Evolutionary conservation across 805 yeast genomes (phyloP).

Genomic region (Spathaspora boniae): DNA sequence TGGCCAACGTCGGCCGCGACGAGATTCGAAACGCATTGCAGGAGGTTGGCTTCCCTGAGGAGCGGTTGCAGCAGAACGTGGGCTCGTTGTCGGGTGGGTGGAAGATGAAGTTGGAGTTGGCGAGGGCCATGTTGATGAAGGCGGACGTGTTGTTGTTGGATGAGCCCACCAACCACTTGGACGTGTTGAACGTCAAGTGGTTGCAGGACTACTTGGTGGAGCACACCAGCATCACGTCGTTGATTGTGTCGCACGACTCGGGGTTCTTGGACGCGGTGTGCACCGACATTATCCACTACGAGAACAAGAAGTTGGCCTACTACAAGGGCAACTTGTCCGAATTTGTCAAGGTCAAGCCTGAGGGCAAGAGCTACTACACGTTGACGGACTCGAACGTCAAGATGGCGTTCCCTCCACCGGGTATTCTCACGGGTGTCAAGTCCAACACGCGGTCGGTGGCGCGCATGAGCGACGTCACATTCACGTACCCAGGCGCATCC

Average conservation of each 20-base stretch:
- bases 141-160: slow-evolving; percentile 93
- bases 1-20: slow-evolving; percentile 56
- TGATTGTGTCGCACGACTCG: slow-evolving; percentile 97
- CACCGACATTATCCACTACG: slow-evolving; percentile 95
- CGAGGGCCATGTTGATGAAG: slow-evolving; percentile 97
- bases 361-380: slow-evolving; percentile 93
- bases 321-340: slow-evolving; percentile 94
- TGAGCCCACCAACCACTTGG: slow-evolving; percentile 98
- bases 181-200: slow-evolving; percentile 92
- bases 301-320: slow-evolving; percentile 88
- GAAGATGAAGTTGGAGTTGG: slow-evolving; percentile 98
- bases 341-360: slow-evolving; percentile 89
- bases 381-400: slow-evolving; percentile 88
- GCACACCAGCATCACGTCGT: slow-evolving; percentile 84
- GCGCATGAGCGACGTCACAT: slow-evolving; percentile 78
- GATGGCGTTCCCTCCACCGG: slow-evolving; percentile 99
- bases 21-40: slow-evolving; percentile 75
- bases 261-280: slow-evolving; percentile 94
- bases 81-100: slow-evolving; percentile 98
- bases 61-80: slow-evolving; percentile 83
- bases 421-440: slow-evolving; percentile 94
- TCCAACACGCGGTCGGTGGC: slow-evolving; percentile 94
- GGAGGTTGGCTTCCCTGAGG: slow-evolving; percentile 88
- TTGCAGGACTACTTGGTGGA: slow-evolving; percentile 79
- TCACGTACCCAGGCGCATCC: slow-evolving; percentile 83